Evolutionary conservation across 129 eudicot genomes (phyloP), one percentile per base, ranked within the genome.

Genomic region (Pittosporum tobira): DNA sequence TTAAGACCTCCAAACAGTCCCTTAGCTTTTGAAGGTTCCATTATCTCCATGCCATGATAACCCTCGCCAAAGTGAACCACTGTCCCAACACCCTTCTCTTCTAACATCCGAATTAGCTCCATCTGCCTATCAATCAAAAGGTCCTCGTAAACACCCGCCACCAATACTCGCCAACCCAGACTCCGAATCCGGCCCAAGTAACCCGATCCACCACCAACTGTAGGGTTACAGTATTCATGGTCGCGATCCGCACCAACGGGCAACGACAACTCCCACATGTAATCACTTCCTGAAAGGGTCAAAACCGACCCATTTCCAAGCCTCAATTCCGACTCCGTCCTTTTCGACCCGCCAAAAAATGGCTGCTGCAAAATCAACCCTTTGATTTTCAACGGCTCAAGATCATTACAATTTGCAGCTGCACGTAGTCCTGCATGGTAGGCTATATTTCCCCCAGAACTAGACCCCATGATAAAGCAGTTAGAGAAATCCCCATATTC

Each of bases 361-460:
- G 79, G 79, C 14, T 78, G 79, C 40, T 58, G 69, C 21, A 78
- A 43, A 2, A 78, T 64, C 23, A 77, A 10, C 19, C 83, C 83
- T 24, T 52, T 64, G 42, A 81, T 63, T 28, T 48, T 65, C 31
- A 78, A 30, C 0, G 84, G 81, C 20, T 68, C 48, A 0, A 78
- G 75, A 13, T 70, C 77, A 19, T 57, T 27, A 28, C 61, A 42
- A 7, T 14, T 10, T 13, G 34, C 29, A 1, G 77, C 68, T 13
- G 62, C 74, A 29, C 75, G 71, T 48, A 83, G 23, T 4, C 77
- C 85, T 10, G 70, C 85, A 25, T 79, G 73, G 57, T 79, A 79
- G n/a, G 85, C 85, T 46, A 83, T 31, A 51, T 75, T 83, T 9
- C 82, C 91, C 2, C 91, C 91, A 0, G 85, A 80, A 50, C 85